phyloP scores from a whole-genome alignment of 306 rosid species.

The Dalbergia cochinchinensis region DNA sequence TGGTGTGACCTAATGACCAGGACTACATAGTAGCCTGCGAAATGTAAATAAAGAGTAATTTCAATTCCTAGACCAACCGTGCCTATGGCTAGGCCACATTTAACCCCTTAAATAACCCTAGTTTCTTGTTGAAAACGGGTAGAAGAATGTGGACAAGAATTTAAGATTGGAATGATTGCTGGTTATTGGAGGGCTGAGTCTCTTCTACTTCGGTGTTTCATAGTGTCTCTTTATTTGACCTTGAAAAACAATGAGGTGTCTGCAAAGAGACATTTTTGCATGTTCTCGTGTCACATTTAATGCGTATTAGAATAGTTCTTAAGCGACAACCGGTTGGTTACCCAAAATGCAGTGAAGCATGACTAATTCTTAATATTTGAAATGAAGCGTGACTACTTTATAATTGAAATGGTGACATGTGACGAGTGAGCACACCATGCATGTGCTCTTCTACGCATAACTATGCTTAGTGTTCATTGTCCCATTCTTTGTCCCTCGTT shows the following conservation, averaged over 20 bases:
- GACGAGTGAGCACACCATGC: slow-evolving; percentile 46
- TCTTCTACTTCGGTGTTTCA: too few species aligned
- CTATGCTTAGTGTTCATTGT: slow-evolving; percentile 35
- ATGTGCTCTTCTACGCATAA: slow-evolving; percentile 45
- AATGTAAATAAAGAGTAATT: slow-evolving; percentile 30
- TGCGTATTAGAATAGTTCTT: too few species aligned
- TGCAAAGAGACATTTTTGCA: too few species aligned
- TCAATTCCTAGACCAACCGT: slow-evolving; percentile 8
- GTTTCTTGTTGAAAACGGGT: background rate
- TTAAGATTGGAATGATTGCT: background rate
- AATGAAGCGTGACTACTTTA: background rate
- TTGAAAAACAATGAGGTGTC: too few species aligned
- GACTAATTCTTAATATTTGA: slow-evolving; percentile 9
- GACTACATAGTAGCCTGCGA: slow-evolving; percentile 14
- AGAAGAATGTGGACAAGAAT: background rate
- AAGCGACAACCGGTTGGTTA: background rate
- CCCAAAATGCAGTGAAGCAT: background rate
- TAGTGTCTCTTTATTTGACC: too few species aligned
- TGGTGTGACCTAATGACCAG: slow-evolving; percentile 29
- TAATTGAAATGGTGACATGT: slow-evolving; percentile 36
- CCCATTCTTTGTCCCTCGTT: slow-evolving; percentile 32
- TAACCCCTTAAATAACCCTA: background rate
- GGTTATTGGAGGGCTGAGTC: background rate
- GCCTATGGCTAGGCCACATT: slow-evolving; percentile 24
- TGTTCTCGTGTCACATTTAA: too few species aligned